These are phyloP conservation scores for Venturia asperata DNA, from an alignment of 2,329 filamentous ascomycete species.

Conservation along the genomic window DNA sequence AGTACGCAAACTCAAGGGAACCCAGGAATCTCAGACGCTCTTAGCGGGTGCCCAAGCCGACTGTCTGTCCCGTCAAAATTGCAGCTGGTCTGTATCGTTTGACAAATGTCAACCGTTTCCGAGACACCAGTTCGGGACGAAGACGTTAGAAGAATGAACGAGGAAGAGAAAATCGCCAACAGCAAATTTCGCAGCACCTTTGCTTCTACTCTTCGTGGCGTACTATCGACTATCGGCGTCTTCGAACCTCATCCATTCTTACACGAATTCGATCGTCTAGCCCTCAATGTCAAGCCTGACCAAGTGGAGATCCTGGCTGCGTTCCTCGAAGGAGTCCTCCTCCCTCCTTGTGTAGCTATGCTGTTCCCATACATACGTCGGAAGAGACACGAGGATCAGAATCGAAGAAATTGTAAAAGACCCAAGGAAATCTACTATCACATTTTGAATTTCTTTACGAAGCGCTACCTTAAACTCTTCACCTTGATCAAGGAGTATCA, in stretches of 20 bases:
- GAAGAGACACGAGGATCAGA: no score
- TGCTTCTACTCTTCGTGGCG: not conserved
- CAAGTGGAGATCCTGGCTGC: not conserved
- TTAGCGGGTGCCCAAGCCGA: not conserved
- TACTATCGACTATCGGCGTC: not conserved
- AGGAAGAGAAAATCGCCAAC: not conserved
- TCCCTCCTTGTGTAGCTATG: not conserved
- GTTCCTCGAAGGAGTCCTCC: not conserved
- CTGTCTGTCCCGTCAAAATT: not conserved
- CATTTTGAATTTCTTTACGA: not conserved
- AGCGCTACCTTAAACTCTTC: not conserved
- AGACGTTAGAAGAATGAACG: not conserved
- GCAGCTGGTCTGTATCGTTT: not conserved
- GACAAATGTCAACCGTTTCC: not conserved
- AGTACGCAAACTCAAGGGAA: not conserved
- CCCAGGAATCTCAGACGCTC: not conserved
- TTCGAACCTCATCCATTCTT: not conserved
- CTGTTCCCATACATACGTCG: not conserved
- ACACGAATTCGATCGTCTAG: not conserved
- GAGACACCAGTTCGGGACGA: not conserved
- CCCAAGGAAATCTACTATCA: no score
- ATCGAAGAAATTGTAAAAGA: no score
- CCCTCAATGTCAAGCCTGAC: not conserved
- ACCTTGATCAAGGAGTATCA: not conserved
- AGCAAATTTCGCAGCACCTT: not conserved